Base-by-base conservation (phyloP, 192 early-diverging fungal species). In the Linnemannia exigua region DNA sequence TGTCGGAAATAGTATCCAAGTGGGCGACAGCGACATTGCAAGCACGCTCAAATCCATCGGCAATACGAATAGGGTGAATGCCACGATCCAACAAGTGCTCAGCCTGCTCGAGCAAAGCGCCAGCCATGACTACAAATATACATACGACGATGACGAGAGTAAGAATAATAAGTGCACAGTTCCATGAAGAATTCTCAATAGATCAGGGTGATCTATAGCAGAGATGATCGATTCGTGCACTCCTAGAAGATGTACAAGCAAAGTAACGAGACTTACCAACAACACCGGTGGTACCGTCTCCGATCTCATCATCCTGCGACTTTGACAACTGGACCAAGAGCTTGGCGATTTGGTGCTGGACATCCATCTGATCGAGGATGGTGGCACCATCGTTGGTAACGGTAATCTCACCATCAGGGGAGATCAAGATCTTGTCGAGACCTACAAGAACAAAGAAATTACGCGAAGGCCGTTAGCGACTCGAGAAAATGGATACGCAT, bases 301-400 rank as follows among this genome's bases (percentile, higher is more conserved):
- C 99, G 88, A 99, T 99, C 90, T 99, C 99, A 80, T 99, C 98
- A 89, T 99, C 99, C 93, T 99, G 99, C 79, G 94, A 95, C 91
- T 98, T 97, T 72, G 97, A 98, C 73, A 99, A 91, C 89, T 99
- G 96, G 25, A 99, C 99, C 52, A 99, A 88, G 22, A 99, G 91
- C 89, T 98, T 98, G 37, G 98, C 99, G 87, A 99, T 99, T 90
- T 99, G 97, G 89, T 99, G 98, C 87, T 98, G 97, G 70, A 99
- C 97, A 44, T 97, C 97, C 98, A 99, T 99, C 87, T 99, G 95
- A 84, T 92, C 91, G 80, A 99, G 90, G 89, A 99, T 99, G 20
- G 99, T 99, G 9, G 99, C 99, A 25, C 99, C 99, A 81, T 99
- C 99, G 90, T 99, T 99, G 72, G 99, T 99, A 37, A 99, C 95